A percentile compares a stretch with the other conserved stretches of the same genome.
phyloP scores from a whole-genome alignment of 2,329 filamentous ascomycete genomes.

The Mycocentrospora acerina region DNA sequence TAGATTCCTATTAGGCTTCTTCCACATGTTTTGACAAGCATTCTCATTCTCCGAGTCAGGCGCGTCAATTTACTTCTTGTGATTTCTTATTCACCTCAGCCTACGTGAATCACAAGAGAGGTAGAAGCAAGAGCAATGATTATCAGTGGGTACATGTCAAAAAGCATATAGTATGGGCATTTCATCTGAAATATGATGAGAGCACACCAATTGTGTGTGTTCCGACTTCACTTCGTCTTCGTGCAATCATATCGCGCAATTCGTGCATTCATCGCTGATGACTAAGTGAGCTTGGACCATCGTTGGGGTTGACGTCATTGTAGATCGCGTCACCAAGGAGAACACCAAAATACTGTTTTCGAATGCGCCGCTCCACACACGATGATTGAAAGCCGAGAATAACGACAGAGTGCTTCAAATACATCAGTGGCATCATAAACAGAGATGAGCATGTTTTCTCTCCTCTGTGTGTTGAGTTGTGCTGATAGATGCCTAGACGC shows the following conservation, averaged over 20 bases:
- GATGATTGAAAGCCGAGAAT: neutral
- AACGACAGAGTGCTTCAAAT: no score
- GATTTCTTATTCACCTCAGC: no score
- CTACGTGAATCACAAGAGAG: no score
- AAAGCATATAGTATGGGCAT: no score
- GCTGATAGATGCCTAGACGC: constrained; percentile 3
- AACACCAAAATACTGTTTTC: constrained; percentile 15
- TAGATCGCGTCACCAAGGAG: constrained; percentile 16
- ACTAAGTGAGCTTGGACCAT: neutral
- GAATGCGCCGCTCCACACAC: constrained; percentile 16
- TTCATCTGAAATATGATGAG: no score
- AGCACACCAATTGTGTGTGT: neutral
- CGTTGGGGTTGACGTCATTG: constrained; percentile 12
- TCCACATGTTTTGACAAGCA: no score
- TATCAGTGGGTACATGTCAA: no score
- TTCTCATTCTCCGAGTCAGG: no score
- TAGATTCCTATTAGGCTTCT: no score
- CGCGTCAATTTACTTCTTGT: no score
- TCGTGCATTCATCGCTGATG: neutral
- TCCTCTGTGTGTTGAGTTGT: neutral
- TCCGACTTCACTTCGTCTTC: neutral
- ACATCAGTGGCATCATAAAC: no score
- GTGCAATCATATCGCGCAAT: neutral
- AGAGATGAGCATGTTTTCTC: neutral
- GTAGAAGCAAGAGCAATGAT: no score